These are phyloP conservation scores for Carnegiea gigantea DNA, from an alignment of 179 eudicot genomes.

Conservation along the genomic window DNA sequence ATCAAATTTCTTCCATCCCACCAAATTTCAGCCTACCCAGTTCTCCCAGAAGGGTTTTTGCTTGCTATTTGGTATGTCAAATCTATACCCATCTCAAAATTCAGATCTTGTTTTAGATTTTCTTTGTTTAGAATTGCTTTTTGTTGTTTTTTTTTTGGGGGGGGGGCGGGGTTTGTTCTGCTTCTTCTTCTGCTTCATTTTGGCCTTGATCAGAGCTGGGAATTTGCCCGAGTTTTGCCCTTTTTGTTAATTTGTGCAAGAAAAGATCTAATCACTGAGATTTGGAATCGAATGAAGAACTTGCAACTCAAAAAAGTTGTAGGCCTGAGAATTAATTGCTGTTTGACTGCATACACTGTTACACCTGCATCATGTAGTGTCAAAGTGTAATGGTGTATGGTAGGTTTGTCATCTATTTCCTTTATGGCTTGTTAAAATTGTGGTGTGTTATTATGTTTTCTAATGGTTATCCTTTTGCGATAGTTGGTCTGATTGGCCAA, in stretches of 20 bases:
- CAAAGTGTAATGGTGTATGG: neutral
- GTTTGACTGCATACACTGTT: neutral
- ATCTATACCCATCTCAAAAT: conserved; percentile 4
- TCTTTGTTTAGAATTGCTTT: neutral
- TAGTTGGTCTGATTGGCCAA: neutral
- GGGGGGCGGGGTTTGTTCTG: neutral
- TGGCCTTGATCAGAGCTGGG: neutral
- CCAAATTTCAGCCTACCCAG: conserved; percentile 12
- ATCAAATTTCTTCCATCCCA: conserved; percentile 17
- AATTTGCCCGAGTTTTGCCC: conserved; percentile 4
- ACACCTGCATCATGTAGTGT: neutral
- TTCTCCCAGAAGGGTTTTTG: neutral
- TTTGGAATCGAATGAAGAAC: conserved; percentile 3
- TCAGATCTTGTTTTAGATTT: conserved; percentile 13
- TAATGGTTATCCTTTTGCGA: neutral
- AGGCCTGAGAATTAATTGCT: neutral
- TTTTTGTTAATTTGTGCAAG: neutral
- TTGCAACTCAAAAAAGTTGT: neutral
- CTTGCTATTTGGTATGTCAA: conserved; percentile 23
- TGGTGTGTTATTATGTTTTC: neutral
- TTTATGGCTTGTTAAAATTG: neutral
- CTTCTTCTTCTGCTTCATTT: neutral
- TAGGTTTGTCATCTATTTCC: neutral
- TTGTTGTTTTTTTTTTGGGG: too few species aligned
- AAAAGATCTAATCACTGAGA: neutral